These are phyloP conservation scores for Botrytis hyacinthi DNA, from an alignment of 2,329 filamentous ascomycete genomes.

Conservation along the genomic window DNA sequence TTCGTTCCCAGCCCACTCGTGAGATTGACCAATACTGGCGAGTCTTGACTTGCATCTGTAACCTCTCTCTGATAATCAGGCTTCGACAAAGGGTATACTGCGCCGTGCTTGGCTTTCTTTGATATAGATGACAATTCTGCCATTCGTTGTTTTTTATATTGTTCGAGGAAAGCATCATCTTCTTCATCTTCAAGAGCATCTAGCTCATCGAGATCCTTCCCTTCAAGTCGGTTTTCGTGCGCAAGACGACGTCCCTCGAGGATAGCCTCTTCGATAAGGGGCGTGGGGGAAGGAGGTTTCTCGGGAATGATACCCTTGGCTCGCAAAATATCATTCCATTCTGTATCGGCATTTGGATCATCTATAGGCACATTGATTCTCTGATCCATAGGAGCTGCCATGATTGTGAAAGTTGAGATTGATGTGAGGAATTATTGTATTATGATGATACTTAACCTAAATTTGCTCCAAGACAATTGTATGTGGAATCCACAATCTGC, in stretches of 20 bases:
- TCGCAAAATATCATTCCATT: conserved; percentile 99
- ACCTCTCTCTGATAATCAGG: conserved; percentile 90
- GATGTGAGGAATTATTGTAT: not conserved
- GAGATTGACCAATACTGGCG: conserved; percentile 72
- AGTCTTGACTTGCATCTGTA: conserved; percentile 79
- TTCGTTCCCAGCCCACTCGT: conserved; percentile 77
- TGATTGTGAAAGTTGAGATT: conserved; percentile 35
- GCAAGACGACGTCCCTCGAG: conserved; percentile 78
- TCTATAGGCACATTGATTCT: conserved; percentile 80
- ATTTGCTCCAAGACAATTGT: conserved; percentile 4
- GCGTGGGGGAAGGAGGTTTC: conserved; percentile 91
- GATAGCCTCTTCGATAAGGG: conserved; percentile 93
- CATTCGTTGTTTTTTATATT: conserved; percentile 84
- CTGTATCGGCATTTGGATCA: conserved; percentile 94
- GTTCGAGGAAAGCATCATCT: conserved; percentile 86
- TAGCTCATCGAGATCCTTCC: conserved; percentile 91
- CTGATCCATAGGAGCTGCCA: conserved; percentile 63
- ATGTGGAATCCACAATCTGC: not conserved
- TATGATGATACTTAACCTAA: not conserved
- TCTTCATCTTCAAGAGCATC: conserved; percentile 93
- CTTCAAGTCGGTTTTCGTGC: conserved; percentile 88
- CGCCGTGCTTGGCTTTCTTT: conserved; percentile 77
- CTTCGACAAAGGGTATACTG: conserved; percentile 91
- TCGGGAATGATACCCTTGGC: conserved; percentile 98
- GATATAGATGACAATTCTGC: conserved; percentile 74